These are phyloP conservation scores for Geotrichum europaeum DNA, from an alignment of 1,139 yeast species.

Conservation along the genomic window DNA sequence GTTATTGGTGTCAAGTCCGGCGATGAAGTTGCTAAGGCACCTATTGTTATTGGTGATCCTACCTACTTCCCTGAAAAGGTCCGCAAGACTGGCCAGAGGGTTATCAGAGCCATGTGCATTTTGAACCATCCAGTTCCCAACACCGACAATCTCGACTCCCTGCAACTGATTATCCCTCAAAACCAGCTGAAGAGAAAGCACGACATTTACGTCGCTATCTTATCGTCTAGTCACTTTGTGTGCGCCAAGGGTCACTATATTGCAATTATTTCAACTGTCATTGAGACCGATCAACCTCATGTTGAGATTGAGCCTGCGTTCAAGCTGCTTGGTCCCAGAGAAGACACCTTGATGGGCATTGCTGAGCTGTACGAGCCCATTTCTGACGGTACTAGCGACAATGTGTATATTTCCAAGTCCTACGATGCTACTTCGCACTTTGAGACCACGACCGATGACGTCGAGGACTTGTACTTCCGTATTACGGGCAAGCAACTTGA, in stretches of 20 bases:
- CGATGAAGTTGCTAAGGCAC: constrained; percentile 88
- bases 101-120: constrained; percentile 92
- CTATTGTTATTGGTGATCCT: constrained; percentile 94
- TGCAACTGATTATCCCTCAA: constrained; percentile 93
- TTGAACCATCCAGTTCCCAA: constrained; percentile 85
- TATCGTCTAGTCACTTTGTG: constrained; percentile 87
- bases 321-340: constrained; percentile 69
- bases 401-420: constrained; percentile 76
- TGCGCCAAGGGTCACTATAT: constrained; percentile 84
- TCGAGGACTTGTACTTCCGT: constrained; percentile 86
- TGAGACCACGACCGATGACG: constrained; percentile 94
- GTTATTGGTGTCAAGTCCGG: constrained; percentile 85
- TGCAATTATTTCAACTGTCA: constrained; percentile 90
- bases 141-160: constrained; percentile 78
- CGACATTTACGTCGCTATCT: constrained; percentile 88
- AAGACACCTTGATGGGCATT: constrained; percentile 93
- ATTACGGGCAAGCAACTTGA: constrained; percentile 90
- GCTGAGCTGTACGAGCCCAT: constrained; percentile 86
- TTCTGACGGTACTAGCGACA: constrained; percentile 73
- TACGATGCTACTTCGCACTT: constrained; percentile 95
- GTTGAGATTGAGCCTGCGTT: constrained; percentile 92
- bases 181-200: constrained; percentile 90
- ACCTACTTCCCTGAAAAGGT: constrained; percentile 94
- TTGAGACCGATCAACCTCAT: constrained; percentile 92
- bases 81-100: constrained; percentile 74